Evolutionary conservation across 352 stramenopile genomes (phyloP), one percentile per base, ranked within the genome.

Genomic region (Pythium aphanidermatum): DNA sequence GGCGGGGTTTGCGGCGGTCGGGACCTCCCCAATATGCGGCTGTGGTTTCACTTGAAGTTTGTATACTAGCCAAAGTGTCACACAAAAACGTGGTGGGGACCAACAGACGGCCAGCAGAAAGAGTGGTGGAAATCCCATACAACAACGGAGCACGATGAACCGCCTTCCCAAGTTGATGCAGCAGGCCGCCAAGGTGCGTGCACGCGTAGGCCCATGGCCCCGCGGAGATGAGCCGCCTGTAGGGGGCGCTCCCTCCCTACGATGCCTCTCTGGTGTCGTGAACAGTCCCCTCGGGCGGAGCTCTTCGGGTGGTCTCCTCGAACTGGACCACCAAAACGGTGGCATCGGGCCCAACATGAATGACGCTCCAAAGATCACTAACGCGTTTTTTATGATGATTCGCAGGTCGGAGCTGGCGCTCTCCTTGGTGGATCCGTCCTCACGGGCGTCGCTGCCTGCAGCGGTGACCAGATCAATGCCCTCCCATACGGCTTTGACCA

Each of bases 401-500:
- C 46, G 38, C 31, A 90, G 77, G 65, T 87, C 46, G 76, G 75
- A 39, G 79, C 75, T 23, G 72, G 72, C 35, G 74, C 70, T 55
- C 60, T 85, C 27, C 43, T 93, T 39, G 75, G 74, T 28, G 81
- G 74, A 44, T 89, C 74, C 29, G 77, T 93, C 32, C 55, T 93
- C 29, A 90, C 78, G 9, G 79, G 81, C 46, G 78, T 88, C 48
- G 83, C 81, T n/a, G 65, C 72, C 34, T 81, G 82, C 59, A 93
- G 82, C 47, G 82, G 85, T 37, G 81, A 95, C 58, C 70, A 90
- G 68, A 92, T 97, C 55, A 63, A 89, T 35, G 74, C 84, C 23
- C 68, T 87, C 28, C 56, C 87, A 55, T 96, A 96, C 55, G 86
- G 86, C 23, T 97, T 95, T 46, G 73, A 92, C 63, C 83, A 96